Conservation (phyloP, 306 rosid species). For the barrel medic (Medicago truncatula) region MtrunA17r5.0-ANR NC_053049.1:4862001-4862500, state of each 20-base stretch:
- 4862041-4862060: not conserved
- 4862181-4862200: constrained; percentile 25
- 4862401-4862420: constrained; percentile 46
- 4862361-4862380: constrained; percentile 47
- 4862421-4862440: not conserved
- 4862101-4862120: constrained; percentile 50
- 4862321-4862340: constrained; percentile 51
- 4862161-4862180: constrained; percentile 49
- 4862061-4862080: too few species aligned
- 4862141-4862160: constrained; percentile 42
- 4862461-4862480: too few species aligned
- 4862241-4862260: not conserved
- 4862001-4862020: not conserved
- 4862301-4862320: constrained; percentile 61
- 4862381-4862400: constrained; percentile 61
- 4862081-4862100: constrained; percentile 40
- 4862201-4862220: not conserved
- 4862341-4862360: constrained; percentile 77
- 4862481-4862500: not conserved
- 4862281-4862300: constrained; percentile 27
- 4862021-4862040: not conserved
- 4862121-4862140: constrained; percentile 43
- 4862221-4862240: constrained; percentile 2
- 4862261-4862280: constrained; percentile 65
- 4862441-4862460: not conserved